Percentiles rank a stretch among this genome's conserved stretches.
These are phyloP conservation scores for Tetracladium setigerum DNA, from an alignment of 495 filamentous ascomycete genomes.

Conservation along the genomic window DNA sequence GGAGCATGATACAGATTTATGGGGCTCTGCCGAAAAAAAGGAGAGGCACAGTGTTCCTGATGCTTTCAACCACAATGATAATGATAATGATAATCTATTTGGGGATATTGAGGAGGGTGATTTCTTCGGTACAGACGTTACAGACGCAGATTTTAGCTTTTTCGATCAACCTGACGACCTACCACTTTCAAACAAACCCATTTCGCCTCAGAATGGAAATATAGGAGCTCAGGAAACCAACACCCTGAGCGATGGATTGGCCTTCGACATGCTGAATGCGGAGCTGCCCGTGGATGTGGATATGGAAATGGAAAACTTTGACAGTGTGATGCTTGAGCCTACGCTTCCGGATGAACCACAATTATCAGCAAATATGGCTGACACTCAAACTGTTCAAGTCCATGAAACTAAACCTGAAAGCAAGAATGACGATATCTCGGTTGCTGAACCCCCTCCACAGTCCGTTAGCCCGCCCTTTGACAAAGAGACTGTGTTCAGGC, in stretches of 20 bases:
- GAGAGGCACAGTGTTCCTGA: conserved; percentile 30
- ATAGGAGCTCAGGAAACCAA: too few relatives aligned
- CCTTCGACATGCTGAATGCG: too few relatives aligned
- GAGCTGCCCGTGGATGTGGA: not conserved
- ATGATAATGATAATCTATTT: conserved; percentile 49
- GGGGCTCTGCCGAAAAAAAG: conserved; percentile 15
- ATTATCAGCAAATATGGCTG: too few relatives aligned
- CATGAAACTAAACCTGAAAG: too few relatives aligned
- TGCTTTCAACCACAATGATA: conserved; percentile 50
- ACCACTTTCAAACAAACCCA: not conserved
- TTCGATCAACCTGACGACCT: conserved; percentile 48
- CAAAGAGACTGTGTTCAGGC: conserved; percentile 43
- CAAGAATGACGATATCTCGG: too few relatives aligned
- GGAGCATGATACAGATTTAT: conserved; percentile 20
- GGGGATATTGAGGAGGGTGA: conserved; percentile 63
- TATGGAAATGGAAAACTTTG: not conserved
- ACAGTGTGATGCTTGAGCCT: not conserved
- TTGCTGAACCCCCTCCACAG: not conserved
- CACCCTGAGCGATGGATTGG: too few relatives aligned
- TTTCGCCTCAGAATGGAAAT: too few relatives aligned
- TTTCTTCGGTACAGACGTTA: conserved; percentile 78
- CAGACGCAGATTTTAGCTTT: conserved; percentile 86
- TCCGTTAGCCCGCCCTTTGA: conserved; percentile 31
- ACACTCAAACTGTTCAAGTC: too few relatives aligned
- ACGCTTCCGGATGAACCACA: too few relatives aligned